Conservation (phyloP, 331 rosid genomes). For the Rosa hybrid region DNA sequence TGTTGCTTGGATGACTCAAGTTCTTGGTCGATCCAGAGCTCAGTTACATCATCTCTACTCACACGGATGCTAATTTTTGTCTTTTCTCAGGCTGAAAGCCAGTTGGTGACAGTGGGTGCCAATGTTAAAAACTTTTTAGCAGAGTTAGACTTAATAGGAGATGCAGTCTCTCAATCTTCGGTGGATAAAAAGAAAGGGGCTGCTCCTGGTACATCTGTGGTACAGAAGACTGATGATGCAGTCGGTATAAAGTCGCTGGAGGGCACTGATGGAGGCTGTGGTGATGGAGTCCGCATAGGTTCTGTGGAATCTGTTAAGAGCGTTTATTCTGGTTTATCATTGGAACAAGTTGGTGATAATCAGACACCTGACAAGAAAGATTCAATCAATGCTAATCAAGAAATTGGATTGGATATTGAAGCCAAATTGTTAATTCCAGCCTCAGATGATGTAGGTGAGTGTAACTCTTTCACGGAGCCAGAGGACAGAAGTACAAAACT, state of each 20-base stretch:
- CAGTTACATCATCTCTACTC: background rate
- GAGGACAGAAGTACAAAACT: constrained; percentile 6
- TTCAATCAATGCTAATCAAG: background rate
- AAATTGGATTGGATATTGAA: background rate
- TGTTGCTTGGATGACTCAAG: background rate
- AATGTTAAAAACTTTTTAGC: constrained; percentile 4
- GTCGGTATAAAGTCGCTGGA: background rate
- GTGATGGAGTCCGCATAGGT: background rate
- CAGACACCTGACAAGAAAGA: background rate
- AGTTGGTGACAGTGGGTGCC: background rate
- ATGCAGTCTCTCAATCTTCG: background rate
- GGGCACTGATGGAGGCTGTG: background rate
- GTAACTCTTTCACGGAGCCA: background rate
- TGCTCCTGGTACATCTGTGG: background rate
- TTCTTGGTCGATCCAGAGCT: background rate
- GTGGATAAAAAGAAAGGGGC: background rate
- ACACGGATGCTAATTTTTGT: background rate
- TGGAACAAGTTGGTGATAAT: background rate
- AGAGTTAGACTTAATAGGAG: constrained; percentile 1
- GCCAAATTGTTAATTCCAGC: background rate
- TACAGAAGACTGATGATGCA: background rate
- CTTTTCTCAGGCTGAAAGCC: constrained; percentile 13
- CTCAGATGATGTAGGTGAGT: background rate
- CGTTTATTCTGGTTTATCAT: background rate
- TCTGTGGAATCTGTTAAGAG: background rate